Evolutionary conservation across 2,329 filamentous ascomycete species (phyloP).

Genomic region (Fusarium globosum): DNA sequence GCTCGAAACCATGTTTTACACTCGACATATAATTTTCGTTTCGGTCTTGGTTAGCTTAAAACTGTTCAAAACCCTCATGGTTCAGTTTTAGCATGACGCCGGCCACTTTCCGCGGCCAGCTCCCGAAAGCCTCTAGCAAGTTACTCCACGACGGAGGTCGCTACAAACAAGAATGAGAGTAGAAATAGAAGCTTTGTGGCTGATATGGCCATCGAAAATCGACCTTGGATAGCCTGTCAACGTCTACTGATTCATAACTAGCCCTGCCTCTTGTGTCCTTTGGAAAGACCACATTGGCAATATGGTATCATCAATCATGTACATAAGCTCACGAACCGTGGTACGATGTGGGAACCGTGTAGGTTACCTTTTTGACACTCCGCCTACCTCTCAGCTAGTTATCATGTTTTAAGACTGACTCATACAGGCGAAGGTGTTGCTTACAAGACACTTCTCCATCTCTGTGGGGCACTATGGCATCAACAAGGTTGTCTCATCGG

Average conservation of each 20-base stretch:
- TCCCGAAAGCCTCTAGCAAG: not conserved
- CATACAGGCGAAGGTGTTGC: not conserved
- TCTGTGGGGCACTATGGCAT: conserved; percentile 73
- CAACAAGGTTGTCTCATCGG: conserved; percentile 80
- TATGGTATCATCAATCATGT: not conserved
- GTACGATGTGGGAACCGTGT: not conserved
- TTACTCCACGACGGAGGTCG: too few relatives aligned
- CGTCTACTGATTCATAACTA: not conserved
- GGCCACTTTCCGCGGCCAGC: not conserved
- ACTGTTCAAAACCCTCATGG: too few relatives aligned
- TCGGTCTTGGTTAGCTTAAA: not conserved
- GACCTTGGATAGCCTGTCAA: not conserved
- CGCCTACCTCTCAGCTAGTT: fast-evolving
- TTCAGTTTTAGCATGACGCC: not conserved
- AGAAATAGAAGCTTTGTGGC: not conserved
- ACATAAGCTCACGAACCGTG: not conserved
- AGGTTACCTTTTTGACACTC: too few relatives aligned
- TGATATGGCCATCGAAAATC: not conserved
- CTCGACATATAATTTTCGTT: fast-evolving
- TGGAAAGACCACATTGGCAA: too few relatives aligned
- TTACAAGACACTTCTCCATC: conserved; percentile 67
- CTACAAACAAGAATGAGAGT: not conserved
- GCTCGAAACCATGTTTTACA: fast-evolving
- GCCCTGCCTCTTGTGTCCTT: too few relatives aligned
- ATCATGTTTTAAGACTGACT: not conserved